A percentile compares a stretch with the other conserved stretches of the same genome.
Evolutionary conservation across 257 asterid genomes (phyloP).

Genomic region (Handroanthus guayacan): DNA sequence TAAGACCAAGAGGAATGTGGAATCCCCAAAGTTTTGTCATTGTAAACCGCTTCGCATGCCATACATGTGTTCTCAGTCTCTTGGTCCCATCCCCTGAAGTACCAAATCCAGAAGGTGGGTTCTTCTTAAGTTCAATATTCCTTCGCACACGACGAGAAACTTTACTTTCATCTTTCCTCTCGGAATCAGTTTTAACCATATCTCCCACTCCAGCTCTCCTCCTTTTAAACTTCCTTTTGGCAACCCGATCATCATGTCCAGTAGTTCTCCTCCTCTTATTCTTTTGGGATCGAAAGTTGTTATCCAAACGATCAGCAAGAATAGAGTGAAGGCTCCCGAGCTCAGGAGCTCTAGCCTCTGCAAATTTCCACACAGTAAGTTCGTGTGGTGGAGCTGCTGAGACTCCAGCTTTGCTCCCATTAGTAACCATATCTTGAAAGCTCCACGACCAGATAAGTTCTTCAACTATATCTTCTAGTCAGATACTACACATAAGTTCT

Average conservation of each 20-base stretch:
- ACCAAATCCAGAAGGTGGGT: constrained; percentile 62
- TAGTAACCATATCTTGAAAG: constrained; percentile 43
- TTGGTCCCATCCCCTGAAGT: constrained; percentile 86
- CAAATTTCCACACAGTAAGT: constrained; percentile 72
- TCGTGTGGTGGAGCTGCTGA: constrained; percentile 66
- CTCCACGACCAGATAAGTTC: constrained; percentile 27
- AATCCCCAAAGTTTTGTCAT: constrained; percentile 90
- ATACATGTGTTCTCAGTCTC: constrained; percentile 86
- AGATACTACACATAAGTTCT: constrained; percentile 20
- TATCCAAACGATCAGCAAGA: constrained; percentile 60
- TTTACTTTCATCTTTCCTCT: constrained; percentile 45
- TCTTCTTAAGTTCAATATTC: constrained; percentile 70
- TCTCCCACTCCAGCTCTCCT: constrained; percentile 44
- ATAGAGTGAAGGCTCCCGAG: constrained; percentile 70
- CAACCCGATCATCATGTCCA: constrained; percentile 64
- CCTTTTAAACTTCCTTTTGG: constrained; percentile 55
- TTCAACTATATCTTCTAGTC: constrained; percentile 4
- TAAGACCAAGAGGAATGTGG: constrained; percentile 77
- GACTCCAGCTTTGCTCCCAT: constrained; percentile 47
- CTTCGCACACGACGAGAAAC: constrained; percentile 73
- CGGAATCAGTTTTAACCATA: constrained; percentile 26
- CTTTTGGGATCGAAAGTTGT: constrained; percentile 70
- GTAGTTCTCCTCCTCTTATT: constrained; percentile 89
- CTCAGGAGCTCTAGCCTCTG: constrained; percentile 80
- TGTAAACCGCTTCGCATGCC: constrained; percentile 93